These are phyloP conservation scores for Ceratobasidium sp. DNA, from an alignment of 1,284 basidiomycete genomes.

Conservation along the genomic window DNA sequence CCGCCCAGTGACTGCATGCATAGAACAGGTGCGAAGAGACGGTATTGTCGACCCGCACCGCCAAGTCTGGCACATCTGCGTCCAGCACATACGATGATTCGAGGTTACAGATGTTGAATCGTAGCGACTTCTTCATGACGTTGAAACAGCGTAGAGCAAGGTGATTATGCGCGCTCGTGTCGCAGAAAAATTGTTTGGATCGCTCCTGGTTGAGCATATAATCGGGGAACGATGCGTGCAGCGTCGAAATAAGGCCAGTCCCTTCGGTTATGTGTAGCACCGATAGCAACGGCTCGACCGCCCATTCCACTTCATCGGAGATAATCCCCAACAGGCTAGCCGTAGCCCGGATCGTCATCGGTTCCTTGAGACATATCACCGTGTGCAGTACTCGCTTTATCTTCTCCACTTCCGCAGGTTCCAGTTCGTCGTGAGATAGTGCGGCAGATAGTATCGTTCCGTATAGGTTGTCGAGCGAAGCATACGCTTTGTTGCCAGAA, in stretches of 20 bases:
- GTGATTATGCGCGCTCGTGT: background rate
- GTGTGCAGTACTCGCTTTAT: conserved; percentile 21
- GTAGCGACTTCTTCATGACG: background rate
- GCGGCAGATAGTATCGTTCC: background rate
- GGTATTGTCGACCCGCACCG: background rate
- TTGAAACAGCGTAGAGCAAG: conserved; percentile 9
- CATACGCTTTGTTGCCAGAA: background rate
- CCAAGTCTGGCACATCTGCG: conserved; percentile 17
- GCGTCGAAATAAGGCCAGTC: background rate
- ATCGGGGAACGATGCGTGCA: conserved; percentile 41
- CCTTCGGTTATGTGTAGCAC: conserved; percentile 28
- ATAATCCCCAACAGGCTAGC: conserved; percentile 2
- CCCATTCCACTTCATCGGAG: background rate
- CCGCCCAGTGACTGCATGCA: conserved; percentile 17
- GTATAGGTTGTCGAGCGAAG: conserved; percentile 4
- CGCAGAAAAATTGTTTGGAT: background rate
- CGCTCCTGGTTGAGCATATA: conserved; percentile 27
- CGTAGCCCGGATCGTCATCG: background rate
- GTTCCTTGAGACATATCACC: conserved; percentile 28
- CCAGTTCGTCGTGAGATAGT: background rate
- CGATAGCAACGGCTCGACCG: conserved; percentile 20
- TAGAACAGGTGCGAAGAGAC: conserved; percentile 22
- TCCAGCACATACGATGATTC: background rate
- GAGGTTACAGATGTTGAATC: conserved; percentile 21
- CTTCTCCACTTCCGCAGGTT: background rate